Evolutionary conservation across 345 rosid genomes (phyloP).

Genomic region (Lumnitzera littorea): DNA sequence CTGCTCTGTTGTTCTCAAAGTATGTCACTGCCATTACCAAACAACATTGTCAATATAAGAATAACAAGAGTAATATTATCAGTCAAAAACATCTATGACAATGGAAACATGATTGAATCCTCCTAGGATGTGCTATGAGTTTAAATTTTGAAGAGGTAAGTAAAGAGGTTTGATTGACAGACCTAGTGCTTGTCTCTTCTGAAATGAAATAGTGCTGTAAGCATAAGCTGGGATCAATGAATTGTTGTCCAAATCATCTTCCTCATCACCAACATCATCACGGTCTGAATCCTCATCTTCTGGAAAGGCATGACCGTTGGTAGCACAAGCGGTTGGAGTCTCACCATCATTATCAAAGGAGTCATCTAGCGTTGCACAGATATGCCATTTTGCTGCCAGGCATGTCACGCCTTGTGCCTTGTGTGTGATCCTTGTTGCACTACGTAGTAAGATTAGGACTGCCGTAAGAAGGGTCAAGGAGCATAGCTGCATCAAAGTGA

Average conservation of each 20-base stretch:
- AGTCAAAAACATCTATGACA: not conserved
- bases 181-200: slow-evolving; percentile 93
- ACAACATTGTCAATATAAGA: not conserved
- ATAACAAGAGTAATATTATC: not conserved
- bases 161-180: not conserved
- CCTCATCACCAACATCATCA: slow-evolving; percentile 61
- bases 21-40: slow-evolving; percentile 52
- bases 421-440: slow-evolving; percentile 92
- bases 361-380: slow-evolving; percentile 77
- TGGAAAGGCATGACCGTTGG: slow-evolving; percentile 11
- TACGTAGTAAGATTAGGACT: slow-evolving; percentile 55
- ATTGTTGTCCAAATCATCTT: slow-evolving; percentile 76
- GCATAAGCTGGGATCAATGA: slow-evolving; percentile 62
- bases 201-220: slow-evolving; percentile 72
- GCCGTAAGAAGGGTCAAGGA: slow-evolving; percentile 67
- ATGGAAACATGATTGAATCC: too few species aligned
- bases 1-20: slow-evolving; percentile 88
- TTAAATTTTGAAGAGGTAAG: not conserved
- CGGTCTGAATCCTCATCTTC: slow-evolving; percentile 24
- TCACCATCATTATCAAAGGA: slow-evolving; percentile 61
- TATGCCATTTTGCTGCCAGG: slow-evolving; percentile 94
- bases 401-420: slow-evolving; percentile 78
- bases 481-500: slow-evolving; percentile 46
- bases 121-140: not conserved
- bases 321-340: slow-evolving; percentile 34